phyloP scores from a whole-genome alignment of 257 asterid species.

The Scutellaria barbata region DNA sequence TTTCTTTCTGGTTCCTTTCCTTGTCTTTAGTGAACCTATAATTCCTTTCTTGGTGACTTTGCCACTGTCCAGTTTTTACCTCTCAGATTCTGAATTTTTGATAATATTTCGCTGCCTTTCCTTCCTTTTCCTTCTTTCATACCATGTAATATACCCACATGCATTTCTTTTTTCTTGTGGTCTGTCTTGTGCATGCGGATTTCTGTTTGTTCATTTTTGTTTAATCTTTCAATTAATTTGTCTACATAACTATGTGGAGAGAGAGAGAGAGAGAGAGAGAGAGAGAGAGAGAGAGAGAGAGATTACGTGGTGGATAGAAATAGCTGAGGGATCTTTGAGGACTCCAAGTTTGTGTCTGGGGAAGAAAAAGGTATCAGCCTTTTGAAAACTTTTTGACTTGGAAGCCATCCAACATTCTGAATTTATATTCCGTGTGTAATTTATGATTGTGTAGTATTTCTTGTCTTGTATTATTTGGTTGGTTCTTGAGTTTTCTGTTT shows the following conservation, averaged over 20 bases:
- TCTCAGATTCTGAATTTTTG: constrained; percentile 26
- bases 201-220: background rate
- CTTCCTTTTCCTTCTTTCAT: constrained; percentile 6
- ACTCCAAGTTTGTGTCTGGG: constrained; percentile 19
- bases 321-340: constrained; percentile 23
- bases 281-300: background rate
- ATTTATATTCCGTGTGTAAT: background rate
- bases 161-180: background rate
- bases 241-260: background rate
- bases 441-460: background rate
- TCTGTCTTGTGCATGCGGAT: background rate
- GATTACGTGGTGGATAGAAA: background rate
- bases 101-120: background rate
- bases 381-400: constrained; percentile 14
- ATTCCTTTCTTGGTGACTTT: constrained; percentile 31
- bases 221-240: background rate
- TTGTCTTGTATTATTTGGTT: constrained; percentile 20
- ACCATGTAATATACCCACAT: background rate
- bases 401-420: constrained; percentile 3
- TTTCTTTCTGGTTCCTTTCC: constrained; percentile 28
- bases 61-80: background rate
- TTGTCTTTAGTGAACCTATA: constrained; percentile 14
- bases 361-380: constrained; percentile 4
- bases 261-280: background rate
- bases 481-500: constrained; percentile 11